Conservation (phyloP, 768 basidiomycete species). For the Hebeloma cylindrosporum region DNA sequence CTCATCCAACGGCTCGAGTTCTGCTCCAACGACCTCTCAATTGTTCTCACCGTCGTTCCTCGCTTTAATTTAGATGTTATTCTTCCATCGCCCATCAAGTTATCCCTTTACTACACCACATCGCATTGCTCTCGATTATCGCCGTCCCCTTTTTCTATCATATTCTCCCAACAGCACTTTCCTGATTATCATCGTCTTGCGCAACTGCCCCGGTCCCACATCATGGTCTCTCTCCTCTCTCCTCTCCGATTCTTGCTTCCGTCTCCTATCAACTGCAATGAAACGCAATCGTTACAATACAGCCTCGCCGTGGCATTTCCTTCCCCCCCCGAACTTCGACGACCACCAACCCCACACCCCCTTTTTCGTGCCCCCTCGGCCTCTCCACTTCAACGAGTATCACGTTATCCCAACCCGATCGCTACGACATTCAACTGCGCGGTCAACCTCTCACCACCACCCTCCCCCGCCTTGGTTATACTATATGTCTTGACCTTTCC, state of each 20-base stretch:
- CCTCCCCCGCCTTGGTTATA: conserved; percentile 7
- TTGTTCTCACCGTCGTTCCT: conserved; percentile 10
- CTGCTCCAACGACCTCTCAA: conserved; percentile 5
- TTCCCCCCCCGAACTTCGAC: no score
- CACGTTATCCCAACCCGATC: conserved; percentile 1
- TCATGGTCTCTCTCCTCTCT: neutral
- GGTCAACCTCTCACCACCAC: conserved; percentile 6
- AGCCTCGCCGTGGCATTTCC: no score
- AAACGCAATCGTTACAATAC: no score
- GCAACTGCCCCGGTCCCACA: conserved; percentile 8
- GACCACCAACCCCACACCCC: conserved; percentile 4
- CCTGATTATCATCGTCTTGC: conserved; percentile 11
- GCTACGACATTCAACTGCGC: conserved; percentile 22
- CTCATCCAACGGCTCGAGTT: conserved; percentile 5
- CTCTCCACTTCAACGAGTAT: neutral
- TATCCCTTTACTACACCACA: conserved; percentile 7
- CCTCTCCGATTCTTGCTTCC: no score
- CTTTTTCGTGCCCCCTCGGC: conserved; percentile 3
- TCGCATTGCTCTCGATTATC: conserved; percentile 24
- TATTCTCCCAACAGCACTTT: conserved; percentile 8
- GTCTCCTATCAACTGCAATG: no score
- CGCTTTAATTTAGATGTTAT: conserved; percentile 18
- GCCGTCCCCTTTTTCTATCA: conserved; percentile 10
- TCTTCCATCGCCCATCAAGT: conserved; percentile 7
- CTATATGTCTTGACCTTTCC: conserved; percentile 1